Evolutionary conservation across 495 filamentous ascomycete species (phyloP).

Genomic region (Neurospora pannonica): DNA sequence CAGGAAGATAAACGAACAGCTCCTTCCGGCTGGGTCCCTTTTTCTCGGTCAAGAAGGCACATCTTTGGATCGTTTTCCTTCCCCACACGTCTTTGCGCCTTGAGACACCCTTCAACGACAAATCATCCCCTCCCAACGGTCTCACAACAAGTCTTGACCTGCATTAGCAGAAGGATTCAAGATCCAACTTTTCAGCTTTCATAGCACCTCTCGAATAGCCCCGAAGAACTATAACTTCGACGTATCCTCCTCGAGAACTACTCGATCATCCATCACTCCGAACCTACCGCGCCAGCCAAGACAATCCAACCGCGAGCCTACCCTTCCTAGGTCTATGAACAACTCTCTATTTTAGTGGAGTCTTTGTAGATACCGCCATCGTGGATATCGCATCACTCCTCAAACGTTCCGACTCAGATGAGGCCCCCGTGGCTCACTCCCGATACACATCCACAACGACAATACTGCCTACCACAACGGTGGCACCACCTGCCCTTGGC

Average conservation of each 20-base stretch:
- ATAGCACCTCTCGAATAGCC: neutral
- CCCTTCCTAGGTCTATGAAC: constrained; percentile 20
- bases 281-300: neutral
- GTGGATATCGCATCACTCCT: constrained; percentile 85
- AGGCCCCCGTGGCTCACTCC: constrained; percentile 49
- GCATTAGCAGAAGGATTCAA: neutral
- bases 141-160: neutral
- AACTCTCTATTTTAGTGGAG: constrained; percentile 17
- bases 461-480: constrained; percentile 32
- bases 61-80: neutral
- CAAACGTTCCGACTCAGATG: constrained; percentile 72
- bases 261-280: neutral
- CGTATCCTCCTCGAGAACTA: neutral
- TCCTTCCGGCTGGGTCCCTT: neutral
- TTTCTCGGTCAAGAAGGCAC: neutral
- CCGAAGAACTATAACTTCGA: neutral
- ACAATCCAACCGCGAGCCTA: constrained; percentile 4
- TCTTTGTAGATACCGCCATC: constrained; percentile 48
- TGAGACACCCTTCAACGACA: neutral
- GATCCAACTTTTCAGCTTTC: neutral
- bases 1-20: neutral
- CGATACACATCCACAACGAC: constrained; percentile 44
- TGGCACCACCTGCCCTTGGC: constrained; percentile 14
- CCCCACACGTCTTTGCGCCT: neutral
- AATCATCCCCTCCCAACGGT: neutral